phyloP scores from a whole-genome alignment of 345 rosid species.

The Pistacia vera region DNA sequence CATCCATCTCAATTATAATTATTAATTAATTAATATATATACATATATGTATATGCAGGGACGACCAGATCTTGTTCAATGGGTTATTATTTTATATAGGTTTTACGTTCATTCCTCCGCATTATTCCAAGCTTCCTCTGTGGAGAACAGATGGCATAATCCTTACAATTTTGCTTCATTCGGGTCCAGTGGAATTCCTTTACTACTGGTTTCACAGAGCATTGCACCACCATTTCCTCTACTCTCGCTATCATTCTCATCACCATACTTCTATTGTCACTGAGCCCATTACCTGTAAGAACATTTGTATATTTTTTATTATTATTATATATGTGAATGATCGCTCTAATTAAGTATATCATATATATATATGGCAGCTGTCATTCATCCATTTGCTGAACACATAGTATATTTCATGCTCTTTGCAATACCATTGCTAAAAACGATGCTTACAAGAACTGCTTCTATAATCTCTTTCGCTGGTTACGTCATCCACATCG shows the following conservation, averaged over 20 bases:
- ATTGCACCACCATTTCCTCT: slow-evolving; percentile 55
- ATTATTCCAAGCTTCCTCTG: slow-evolving; percentile 25
- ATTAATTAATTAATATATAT: too few species aligned
- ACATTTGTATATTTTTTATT: background rate
- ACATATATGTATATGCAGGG: slow-evolving; percentile 6
- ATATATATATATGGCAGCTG: slow-evolving; percentile 35
- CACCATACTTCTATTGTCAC: slow-evolving; percentile 61
- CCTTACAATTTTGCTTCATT: slow-evolving; percentile 35
- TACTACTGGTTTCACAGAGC: slow-evolving; percentile 63
- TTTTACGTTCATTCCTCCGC: slow-evolving; percentile 21
- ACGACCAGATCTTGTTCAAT: slow-evolving; percentile 48
- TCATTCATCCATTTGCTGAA: slow-evolving; percentile 58
- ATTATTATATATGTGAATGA: background rate
- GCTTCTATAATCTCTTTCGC: slow-evolving; percentile 17
- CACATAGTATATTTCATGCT: slow-evolving; percentile 36
- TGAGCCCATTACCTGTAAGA: slow-evolving; percentile 53
- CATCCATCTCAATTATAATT: too few species aligned
- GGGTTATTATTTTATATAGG: slow-evolving; percentile 33
- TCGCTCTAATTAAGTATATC: background rate
- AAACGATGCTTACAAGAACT: slow-evolving; percentile 11
- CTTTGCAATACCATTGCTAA: slow-evolving; percentile 36
- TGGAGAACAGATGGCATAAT: slow-evolving; percentile 53
- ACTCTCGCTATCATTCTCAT: slow-evolving; percentile 66
- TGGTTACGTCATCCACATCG: slow-evolving; percentile 38
- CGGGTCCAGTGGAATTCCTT: slow-evolving; percentile 55